phyloP scores from a whole-genome alignment of 495 filamentous ascomycete species.

The Aspergillus campestris region DNA sequence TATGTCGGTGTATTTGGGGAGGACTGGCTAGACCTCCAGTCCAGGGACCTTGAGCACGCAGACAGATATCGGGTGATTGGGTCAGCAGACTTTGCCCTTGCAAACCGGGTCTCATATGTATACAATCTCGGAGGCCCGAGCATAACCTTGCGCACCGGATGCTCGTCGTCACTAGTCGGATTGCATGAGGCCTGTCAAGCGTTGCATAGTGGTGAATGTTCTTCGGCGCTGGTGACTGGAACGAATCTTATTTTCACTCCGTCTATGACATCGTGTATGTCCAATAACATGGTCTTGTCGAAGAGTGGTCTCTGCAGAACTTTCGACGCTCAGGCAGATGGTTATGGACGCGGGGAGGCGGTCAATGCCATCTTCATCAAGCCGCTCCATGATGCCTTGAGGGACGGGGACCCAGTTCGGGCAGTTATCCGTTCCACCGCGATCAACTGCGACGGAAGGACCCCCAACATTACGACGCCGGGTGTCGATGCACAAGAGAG shows the following conservation, averaged over 20 bases:
- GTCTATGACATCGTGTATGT: slow-evolving; percentile 16
- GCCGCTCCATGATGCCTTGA: slow-evolving; percentile 16
- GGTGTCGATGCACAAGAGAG: slow-evolving; percentile 8
- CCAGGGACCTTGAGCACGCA: neutral
- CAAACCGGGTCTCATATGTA: slow-evolving; percentile 26
- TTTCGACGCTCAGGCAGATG: slow-evolving; percentile 52
- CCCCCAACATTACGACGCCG: slow-evolving; percentile 1
- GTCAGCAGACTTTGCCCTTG: slow-evolving; percentile 21
- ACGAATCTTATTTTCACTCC: slow-evolving; percentile 31
- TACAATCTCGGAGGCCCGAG: slow-evolving; percentile 21
- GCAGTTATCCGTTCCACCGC: slow-evolving; percentile 28
- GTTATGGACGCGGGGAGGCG: slow-evolving; percentile 54
- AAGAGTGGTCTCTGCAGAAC: slow-evolving; percentile 34
- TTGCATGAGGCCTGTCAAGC: slow-evolving; percentile 24
- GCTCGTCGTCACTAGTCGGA: slow-evolving; percentile 19
- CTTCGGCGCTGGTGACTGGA: slow-evolving; percentile 30
- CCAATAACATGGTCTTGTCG: slow-evolving; percentile 15
- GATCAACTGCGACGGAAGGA: slow-evolving; percentile 25
- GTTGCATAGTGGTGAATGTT: slow-evolving; percentile 25
- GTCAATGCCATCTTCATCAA: slow-evolving; percentile 29
- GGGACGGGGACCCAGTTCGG: slow-evolving; percentile 25
- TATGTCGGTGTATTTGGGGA: slow-evolving; percentile 28
- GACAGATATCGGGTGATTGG: slow-evolving; percentile 7
- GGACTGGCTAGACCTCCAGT: neutral
- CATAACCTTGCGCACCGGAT: slow-evolving; percentile 23